Base-by-base conservation (phyloP, 768 basidiomycete species). In the Boletus subcaerulescens region DNA sequence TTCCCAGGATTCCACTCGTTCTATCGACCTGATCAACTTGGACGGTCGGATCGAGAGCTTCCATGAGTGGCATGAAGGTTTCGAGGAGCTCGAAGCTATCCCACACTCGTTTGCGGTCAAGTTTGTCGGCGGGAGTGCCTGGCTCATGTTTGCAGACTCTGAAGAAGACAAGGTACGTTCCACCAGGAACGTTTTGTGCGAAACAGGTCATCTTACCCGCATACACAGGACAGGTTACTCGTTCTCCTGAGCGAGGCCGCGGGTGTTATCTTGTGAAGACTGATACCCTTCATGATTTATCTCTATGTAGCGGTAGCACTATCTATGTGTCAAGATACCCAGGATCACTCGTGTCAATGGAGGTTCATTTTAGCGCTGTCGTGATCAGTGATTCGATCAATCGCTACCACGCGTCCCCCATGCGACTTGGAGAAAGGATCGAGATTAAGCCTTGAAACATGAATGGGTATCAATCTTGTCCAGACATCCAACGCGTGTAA, bases 41-140 rank as follows among this genome's bases (percentile, higher is more conserved):
- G 73, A 76, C 5, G 79, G 78, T 10, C 70, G 73, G 10, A 63
- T 85, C 15, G 70, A 67, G 43, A 78, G 70, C 10, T 58, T 86
- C 49, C 75, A 76, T 53, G 86, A 87, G 60, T 85, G 84, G 80
- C 74, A 80, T 52, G 82, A 87, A 52, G 86, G 86, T 6, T 85
- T 81, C 53, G 86, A 87, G 53, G 83, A 86, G 44, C 66, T 88
- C 33, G 77, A 83, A 63, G 78, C 85, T 11, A 85, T 88, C 48
- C 77, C 83, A 4, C 75, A 83, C 54, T 85, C 86, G 1, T 86
- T 88, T 69, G 86, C 80, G 3, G 69, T 87, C 26, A 84, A 84
- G 56, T 85, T 87, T 64, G 74, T 72, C 35, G 76, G 79, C 52
- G 78, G 67, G 6, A 73, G 69, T 9, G 72, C 72, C 26, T 87